Percentiles rank a stretch among this genome's conserved stretches.
phyloP scores from a whole-genome alignment of 345 rosid species.

The Populus deltoides region DNA sequence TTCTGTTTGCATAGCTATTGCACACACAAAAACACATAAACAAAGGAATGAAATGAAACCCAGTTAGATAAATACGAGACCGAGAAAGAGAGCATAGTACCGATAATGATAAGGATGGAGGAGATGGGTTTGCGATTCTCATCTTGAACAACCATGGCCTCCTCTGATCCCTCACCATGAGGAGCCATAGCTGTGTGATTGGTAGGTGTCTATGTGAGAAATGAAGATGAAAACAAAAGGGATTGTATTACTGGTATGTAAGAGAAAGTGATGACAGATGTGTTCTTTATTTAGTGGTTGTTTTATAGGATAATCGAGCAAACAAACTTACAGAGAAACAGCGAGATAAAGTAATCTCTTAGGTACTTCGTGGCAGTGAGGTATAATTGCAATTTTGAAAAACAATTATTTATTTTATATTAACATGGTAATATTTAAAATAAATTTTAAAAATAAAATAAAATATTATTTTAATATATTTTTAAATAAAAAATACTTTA shows the following conservation, averaged over 20 bases:
- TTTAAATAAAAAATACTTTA: no score
- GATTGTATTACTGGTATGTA: not conserved
- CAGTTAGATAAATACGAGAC: not conserved
- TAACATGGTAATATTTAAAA: no score
- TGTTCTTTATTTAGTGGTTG: not conserved
- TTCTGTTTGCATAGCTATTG: conserved; percentile 84
- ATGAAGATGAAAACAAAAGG: not conserved
- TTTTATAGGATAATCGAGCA: not conserved
- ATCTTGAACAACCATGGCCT: conserved; percentile 26
- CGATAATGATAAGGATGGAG: conserved; percentile 71
- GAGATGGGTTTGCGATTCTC: conserved; percentile 47
- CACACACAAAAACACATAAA: not conserved
- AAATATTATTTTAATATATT: no score
- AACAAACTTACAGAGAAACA: not conserved
- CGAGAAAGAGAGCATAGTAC: conserved; percentile 24
- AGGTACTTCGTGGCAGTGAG: no score
- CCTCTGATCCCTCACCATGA: conserved; percentile 52
- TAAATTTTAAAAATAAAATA: no score
- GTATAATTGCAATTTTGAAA: no score
- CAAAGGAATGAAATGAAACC: not conserved
- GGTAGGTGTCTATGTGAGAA: not conserved
- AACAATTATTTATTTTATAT: no score
- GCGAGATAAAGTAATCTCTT: no score
- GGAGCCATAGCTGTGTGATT: conserved; percentile 45
- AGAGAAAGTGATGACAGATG: not conserved